Evolutionary conservation across 2,329 filamentous ascomycete genomes (phyloP).

Genomic region (Alternaria solani): DNA sequence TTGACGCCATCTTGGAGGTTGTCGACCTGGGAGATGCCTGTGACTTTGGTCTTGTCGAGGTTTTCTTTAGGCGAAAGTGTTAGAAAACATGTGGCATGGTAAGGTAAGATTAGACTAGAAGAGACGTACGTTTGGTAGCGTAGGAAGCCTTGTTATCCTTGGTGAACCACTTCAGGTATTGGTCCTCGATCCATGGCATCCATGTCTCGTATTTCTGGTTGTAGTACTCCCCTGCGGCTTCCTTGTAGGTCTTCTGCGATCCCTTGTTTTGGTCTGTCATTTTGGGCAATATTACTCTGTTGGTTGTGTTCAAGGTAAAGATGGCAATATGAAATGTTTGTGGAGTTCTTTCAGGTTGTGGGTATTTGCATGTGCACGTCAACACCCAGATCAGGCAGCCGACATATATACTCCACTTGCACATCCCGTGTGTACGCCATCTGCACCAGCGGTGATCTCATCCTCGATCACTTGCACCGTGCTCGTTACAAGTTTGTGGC

Average conservation of each 20-base stretch:
- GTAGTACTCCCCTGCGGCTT: conserved; percentile 62
- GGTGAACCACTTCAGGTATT: conserved; percentile 75
- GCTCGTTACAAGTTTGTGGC: conserved; percentile 23
- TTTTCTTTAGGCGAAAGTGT: conserved; percentile 58
- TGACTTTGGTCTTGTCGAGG: conserved; percentile 74
- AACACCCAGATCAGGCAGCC: conserved; percentile 1
- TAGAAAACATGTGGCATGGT: neutral
- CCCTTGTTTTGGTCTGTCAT: conserved; percentile 11
- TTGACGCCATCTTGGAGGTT: conserved; percentile 73
- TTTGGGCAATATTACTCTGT: neutral
- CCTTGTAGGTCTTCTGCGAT: conserved; percentile 40
- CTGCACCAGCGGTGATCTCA: conserved; percentile 29
- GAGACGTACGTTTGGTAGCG: conserved; percentile 68
- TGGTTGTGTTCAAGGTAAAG: neutral
- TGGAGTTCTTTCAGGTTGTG: neutral
- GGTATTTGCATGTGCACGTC: neutral
- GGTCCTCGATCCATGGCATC: conserved; percentile 79
- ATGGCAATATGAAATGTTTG: neutral
- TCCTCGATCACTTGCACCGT: conserved; percentile 10
- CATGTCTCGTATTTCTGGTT: conserved; percentile 76
- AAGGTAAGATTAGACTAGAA: neutral
- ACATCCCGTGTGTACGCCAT: conserved; percentile 8
- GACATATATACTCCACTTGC: conserved; percentile 11
- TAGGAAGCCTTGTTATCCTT: conserved; percentile 81
- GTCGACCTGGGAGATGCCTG: conserved; percentile 71